A percentile compares a stretch with the other conserved stretches of the same genome.
phyloP scores from a whole-genome alignment of 2,329 filamentous ascomycete genomes.

The Domatiomyces globalis region DNA sequence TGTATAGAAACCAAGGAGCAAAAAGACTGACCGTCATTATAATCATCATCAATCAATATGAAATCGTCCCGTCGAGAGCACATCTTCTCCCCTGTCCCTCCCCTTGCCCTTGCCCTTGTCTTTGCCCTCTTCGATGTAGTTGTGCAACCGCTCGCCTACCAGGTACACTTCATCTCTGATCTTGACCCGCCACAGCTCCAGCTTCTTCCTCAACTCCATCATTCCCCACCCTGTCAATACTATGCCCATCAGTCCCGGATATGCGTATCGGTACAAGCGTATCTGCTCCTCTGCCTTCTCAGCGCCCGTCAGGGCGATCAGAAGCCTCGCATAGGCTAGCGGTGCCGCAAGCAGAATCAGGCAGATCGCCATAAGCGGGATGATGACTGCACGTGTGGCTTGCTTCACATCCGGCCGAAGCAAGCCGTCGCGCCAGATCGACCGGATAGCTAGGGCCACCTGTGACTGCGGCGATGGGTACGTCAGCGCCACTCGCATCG shows the following conservation, averaged over 20 bases:
- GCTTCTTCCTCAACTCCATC: slow-evolving; percentile 32
- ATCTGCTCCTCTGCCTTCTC: slow-evolving; percentile 21
- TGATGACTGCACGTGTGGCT: slow-evolving; percentile 72
- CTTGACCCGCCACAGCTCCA: slow-evolving; percentile 61
- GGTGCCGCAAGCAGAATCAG: slow-evolving; percentile 50
- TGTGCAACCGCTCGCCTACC: slow-evolving; percentile 87
- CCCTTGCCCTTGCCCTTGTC: not conserved
- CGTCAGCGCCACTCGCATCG: slow-evolving; percentile 50
- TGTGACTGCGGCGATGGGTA: slow-evolving; percentile 35
- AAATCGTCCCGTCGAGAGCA: not conserved
- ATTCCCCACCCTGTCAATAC: slow-evolving; percentile 22
- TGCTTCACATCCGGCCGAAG: slow-evolving; percentile 63
- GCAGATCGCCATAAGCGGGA: slow-evolving; percentile 56
- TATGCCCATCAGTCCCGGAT: slow-evolving; percentile 49
- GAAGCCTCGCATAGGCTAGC: slow-evolving; percentile 37
- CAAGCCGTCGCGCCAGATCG: slow-evolving; percentile 61
- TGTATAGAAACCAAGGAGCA: not conserved
- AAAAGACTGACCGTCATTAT: not conserved
- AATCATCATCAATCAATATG: not conserved
- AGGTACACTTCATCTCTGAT: slow-evolving; percentile 93
- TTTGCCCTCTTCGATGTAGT: slow-evolving; percentile 35
- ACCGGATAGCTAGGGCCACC: slow-evolving; percentile 58
- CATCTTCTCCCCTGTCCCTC: not conserved
- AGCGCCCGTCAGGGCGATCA: slow-evolving; percentile 24
- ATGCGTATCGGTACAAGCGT: slow-evolving; percentile 52